phyloP scores from a whole-genome alignment of 768 basidiomycete genomes.

The Boletus huronensis region DNA sequence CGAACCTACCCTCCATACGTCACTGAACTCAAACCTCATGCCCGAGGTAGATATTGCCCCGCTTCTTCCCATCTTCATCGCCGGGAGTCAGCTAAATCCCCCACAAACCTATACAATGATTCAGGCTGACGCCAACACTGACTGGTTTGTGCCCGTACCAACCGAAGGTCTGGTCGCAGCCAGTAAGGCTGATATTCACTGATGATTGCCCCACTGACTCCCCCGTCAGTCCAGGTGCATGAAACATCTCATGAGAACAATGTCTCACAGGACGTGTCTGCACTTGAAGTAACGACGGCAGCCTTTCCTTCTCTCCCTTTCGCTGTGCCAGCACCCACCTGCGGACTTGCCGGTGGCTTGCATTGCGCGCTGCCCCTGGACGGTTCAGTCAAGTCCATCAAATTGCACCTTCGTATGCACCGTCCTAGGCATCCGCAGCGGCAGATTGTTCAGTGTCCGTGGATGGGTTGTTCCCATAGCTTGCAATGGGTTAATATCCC shows the following conservation, averaged over 20 bases:
- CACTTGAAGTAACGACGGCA: not conserved
- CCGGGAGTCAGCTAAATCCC: not conserved
- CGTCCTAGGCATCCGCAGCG: conserved; percentile 2
- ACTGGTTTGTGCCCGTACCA: not conserved
- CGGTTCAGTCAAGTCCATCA: not conserved
- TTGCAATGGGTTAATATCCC: conserved; percentile 5
- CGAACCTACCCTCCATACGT: not conserved
- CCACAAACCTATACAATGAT: not conserved
- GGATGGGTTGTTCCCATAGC: conserved; percentile 5
- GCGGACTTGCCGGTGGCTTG: not conserved
- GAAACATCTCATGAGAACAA: not conserved
- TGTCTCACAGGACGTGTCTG: not conserved
- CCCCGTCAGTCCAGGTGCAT: not conserved
- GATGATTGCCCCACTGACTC: not conserved
- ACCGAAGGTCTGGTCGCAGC: not conserved
- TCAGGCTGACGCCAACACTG: not conserved
- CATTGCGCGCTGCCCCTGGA: conserved; percentile 1
- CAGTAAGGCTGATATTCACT: not conserved
- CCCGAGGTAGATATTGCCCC: too few species aligned
- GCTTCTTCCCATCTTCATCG: too few species aligned
- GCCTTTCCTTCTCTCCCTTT: not conserved
- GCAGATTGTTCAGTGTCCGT: conserved; percentile 2
- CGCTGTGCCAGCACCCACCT: not conserved
- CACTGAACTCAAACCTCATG: not conserved
- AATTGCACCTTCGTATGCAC: conserved; percentile 10